Conservation (phyloP, 2,329 filamentous ascomycete species). For the Graphilbum sp. region DNA sequence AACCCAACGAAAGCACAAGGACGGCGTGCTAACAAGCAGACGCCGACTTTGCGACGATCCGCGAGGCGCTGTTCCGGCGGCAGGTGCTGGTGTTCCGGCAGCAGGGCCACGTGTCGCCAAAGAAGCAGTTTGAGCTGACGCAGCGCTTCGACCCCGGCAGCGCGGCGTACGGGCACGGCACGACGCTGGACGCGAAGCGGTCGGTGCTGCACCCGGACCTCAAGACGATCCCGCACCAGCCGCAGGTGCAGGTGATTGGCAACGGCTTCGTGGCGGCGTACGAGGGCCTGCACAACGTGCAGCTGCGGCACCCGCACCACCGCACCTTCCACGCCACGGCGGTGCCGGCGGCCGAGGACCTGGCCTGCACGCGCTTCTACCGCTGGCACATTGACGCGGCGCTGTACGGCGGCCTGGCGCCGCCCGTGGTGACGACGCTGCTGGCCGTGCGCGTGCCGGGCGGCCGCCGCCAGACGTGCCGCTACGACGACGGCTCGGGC, state of each 20-base stretch:
- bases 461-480: conserved; percentile 28
- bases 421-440: conserved; percentile 55
- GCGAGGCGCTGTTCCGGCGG: conserved; percentile 47
- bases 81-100: conserved; percentile 58
- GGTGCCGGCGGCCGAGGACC: conserved; percentile 37
- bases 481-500: conserved; percentile 56
- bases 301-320: conserved; percentile 60
- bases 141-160: conserved; percentile 53
- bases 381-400: conserved; percentile 72
- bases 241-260: conserved; percentile 66
- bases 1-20: too few relatives aligned
- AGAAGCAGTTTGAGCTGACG: conserved; percentile 59
- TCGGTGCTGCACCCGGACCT: conserved; percentile 62
- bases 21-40: conserved; percentile 21
- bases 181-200: conserved; percentile 46
- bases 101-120: conserved; percentile 46
- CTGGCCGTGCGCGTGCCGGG: conserved; percentile 63
- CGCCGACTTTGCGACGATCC: conserved; percentile 46
- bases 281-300: conserved; percentile 53
- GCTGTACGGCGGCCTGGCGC: conserved; percentile 58
- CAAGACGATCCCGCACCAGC: conserved; percentile 66
- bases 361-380: conserved; percentile 43
- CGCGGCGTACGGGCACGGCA: conserved; percentile 55
- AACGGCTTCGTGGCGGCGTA: conserved; percentile 55
- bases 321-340: conserved; percentile 54